Base-by-base conservation (phyloP, 805 yeast species). In the Tetrapisispora iriomotensis region DNA sequence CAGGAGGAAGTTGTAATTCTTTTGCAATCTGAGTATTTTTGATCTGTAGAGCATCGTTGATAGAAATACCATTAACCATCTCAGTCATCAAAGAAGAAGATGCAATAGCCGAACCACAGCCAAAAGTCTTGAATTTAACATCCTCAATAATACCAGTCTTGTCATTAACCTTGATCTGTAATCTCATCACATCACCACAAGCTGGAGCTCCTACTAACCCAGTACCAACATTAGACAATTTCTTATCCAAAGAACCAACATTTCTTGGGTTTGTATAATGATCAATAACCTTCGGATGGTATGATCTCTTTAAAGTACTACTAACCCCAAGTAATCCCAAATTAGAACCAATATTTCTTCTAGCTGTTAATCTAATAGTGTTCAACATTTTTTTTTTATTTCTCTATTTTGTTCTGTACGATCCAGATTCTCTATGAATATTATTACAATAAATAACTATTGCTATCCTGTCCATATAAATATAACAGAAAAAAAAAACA, bases 121-220 rank as follows among this genome's bases (percentile, higher is more conserved):
- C 98, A 67, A 92, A 92, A 4, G 98, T 92, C 74, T 92, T 92
- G 67, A 92, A 92, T 64, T 87, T 90, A 46, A 90, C 98, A 61
- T 92, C 95, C 61, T 84, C 78, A 51, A 92, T 92, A 39, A 84
- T 71, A 1, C 98, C 98, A 19, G 94, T 77, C 41, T 73, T 79
- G 54, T 88, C 96, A 48, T 81, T 80, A 8, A 92, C 98, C 60
- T 88, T 77, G 56, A 92, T 92, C 63, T 92, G 97, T 48, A 92
- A 72, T 66, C 94, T 82, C 96, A 92, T 92, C 33, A 92, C 98
- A 68, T 92, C 98, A 40, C 98, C 98, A 67, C 98, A 92, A 0
- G 98, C 98, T 40, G 98, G 97, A 0, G 98, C 97, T 41, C 98
- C 98, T 13, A 92, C 98, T 33, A 92, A 72, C 1, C 98, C 98